phyloP scores from a whole-genome alignment of 805 yeast species.

The Lipomyces sp. region DNA sequence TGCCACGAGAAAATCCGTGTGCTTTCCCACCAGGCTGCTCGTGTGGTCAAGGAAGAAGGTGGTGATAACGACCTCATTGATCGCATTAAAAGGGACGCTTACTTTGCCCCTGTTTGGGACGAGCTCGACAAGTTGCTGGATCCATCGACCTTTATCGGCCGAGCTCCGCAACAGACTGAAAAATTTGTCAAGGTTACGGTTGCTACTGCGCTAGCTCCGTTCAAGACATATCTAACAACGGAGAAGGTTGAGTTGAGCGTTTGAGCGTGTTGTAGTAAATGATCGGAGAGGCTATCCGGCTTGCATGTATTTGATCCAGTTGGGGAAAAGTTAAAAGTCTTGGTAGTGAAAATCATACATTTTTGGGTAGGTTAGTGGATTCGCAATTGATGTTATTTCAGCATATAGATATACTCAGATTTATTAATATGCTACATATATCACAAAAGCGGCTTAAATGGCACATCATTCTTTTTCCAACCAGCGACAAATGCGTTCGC shows the following conservation, averaged over 20 bases:
- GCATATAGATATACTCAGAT: neutral
- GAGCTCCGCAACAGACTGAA: conserved; percentile 98
- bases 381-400: no score
- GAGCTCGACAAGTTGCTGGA: conserved; percentile 82
- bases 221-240: conserved; percentile 59
- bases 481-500: neutral
- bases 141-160: conserved; percentile 94
- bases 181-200: conserved; percentile 88
- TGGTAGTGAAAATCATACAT: neutral
- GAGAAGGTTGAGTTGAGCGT: conserved; percentile 82
- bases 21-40: conserved; percentile 94
- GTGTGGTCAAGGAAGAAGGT: conserved; percentile 96
- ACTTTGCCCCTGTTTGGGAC: conserved; percentile 75
- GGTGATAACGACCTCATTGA: conserved; percentile 91
- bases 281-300: neutral
- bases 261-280: conserved; percentile 46
- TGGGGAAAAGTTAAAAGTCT: neutral
- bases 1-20: conserved; percentile 98
- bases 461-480: neutral
- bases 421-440: neutral
- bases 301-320: neutral
- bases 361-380: neutral
- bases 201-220: conserved; percentile 76
- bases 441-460: neutral
- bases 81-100: conserved; percentile 49